Conservation (phyloP, 106 monocot species). For the Dendrobium officinale region DNA sequence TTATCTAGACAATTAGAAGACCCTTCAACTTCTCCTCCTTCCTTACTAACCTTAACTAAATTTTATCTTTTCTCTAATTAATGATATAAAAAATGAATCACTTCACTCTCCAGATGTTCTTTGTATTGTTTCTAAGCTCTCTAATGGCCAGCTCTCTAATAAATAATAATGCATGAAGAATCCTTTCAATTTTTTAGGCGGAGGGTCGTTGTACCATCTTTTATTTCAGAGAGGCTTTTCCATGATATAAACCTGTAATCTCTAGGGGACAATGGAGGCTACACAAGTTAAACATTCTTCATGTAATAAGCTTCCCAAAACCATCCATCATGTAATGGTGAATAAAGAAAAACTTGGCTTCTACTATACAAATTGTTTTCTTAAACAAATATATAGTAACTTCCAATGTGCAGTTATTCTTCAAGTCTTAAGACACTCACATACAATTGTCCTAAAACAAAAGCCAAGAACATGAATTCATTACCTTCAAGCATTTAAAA, state of each 20-base stretch:
- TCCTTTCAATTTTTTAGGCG: neutral
- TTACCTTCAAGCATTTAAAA: neutral
- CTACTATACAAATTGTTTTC: neutral
- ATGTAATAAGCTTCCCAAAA: neutral
- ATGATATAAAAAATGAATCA: too few relatives aligned
- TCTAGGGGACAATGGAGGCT: neutral
- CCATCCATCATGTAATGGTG: neutral
- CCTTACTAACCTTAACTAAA: too few relatives aligned
- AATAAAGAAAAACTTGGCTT: neutral
- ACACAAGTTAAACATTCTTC: neutral
- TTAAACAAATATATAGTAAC: neutral
- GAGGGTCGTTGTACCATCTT: neutral
- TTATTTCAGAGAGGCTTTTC: neutral
- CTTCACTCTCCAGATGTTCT: too few relatives aligned
- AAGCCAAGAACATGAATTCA: neutral
- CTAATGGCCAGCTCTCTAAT: too few relatives aligned
- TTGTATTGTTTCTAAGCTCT: too few relatives aligned
- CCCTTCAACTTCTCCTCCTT: too few relatives aligned
- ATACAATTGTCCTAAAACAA: neutral
- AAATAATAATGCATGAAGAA: neutral
- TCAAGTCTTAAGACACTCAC: neutral
- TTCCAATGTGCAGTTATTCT: neutral
- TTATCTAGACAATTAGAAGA: too few relatives aligned
- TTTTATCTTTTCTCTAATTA: too few relatives aligned
- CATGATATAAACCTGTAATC: neutral